These are phyloP conservation scores for Nitzschia palea DNA, from an alignment of 108 stramenopile species.

Conservation along the genomic window DNA sequence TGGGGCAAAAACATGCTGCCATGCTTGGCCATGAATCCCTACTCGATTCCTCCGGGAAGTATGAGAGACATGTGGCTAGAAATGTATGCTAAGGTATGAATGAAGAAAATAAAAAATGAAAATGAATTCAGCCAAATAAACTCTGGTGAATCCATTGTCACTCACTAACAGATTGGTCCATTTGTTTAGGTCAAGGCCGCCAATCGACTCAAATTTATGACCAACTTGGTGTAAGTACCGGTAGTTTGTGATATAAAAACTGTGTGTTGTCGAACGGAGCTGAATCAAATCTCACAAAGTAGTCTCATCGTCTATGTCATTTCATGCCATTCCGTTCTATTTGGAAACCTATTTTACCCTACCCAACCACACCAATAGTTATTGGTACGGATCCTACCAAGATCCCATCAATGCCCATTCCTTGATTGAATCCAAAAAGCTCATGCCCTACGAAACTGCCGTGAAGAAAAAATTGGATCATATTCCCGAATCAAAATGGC, in stretches of 20 bases:
- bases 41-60: conserved; percentile 61
- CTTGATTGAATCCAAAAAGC: conserved; percentile 15
- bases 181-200: conserved; percentile 2
- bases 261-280: no score
- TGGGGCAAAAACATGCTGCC: conserved; percentile 68
- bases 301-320: background rate
- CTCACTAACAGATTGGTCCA: no score
- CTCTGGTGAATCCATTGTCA: no score
- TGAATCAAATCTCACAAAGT: no score
- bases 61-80: conserved; percentile 68
- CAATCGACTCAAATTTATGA: conserved; percentile 2
- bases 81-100: conserved; percentile 79
- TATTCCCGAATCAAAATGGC: background rate
- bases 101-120: background rate
- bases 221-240: conserved; percentile 22
- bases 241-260: background rate
- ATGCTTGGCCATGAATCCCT: conserved; percentile 65
- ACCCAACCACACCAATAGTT: no score
- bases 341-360: no score
- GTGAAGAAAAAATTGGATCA: conserved; percentile 24
- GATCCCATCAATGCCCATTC: conserved; percentile 30
- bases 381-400: conserved; percentile 39
- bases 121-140: background rate
- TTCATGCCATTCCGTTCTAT: no score
- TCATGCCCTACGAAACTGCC: conserved; percentile 36